Conservation (phyloP, 331 rosid species). For the Telfairia occidentalis region DNA sequence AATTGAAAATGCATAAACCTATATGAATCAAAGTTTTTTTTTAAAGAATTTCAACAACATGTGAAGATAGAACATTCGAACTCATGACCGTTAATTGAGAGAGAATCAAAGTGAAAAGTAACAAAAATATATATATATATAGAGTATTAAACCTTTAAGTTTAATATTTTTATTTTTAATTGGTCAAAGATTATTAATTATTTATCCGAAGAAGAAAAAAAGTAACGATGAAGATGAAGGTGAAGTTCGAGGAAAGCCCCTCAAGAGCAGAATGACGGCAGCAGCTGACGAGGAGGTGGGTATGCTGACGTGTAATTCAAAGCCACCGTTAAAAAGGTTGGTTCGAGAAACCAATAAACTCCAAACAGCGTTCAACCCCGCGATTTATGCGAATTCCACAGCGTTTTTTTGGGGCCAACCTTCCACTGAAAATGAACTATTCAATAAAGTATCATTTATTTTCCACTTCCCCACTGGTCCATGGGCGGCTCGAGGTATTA, state of each 20-base stretch:
- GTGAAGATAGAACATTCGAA: no score
- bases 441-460: neutral
- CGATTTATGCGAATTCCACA: slow-evolving; percentile 2
- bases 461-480: neutral
- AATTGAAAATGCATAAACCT: no score
- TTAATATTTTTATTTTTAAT: no score
- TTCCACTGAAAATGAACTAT: no score
- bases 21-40: no score
- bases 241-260: neutral
- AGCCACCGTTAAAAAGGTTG: neutral
- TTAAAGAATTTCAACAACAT: no score
- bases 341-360: neutral
- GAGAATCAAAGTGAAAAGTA: no score
- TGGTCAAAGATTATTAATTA: neutral
- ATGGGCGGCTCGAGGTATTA: slow-evolving; percentile 3
- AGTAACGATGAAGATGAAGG: neutral
- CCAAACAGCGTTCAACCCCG: neutral
- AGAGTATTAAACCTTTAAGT: no score
- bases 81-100: no score
- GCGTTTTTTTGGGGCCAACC: neutral
- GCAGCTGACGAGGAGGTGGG: neutral
- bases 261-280: neutral
- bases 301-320: slow-evolving; percentile 6
- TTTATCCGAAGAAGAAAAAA: neutral
- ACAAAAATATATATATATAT: no score